Evolutionary conservation across 2,329 filamentous ascomycete genomes (phyloP), one percentile per base, ranked within the genome.

Genomic region (Claviceps purpurea): DNA sequence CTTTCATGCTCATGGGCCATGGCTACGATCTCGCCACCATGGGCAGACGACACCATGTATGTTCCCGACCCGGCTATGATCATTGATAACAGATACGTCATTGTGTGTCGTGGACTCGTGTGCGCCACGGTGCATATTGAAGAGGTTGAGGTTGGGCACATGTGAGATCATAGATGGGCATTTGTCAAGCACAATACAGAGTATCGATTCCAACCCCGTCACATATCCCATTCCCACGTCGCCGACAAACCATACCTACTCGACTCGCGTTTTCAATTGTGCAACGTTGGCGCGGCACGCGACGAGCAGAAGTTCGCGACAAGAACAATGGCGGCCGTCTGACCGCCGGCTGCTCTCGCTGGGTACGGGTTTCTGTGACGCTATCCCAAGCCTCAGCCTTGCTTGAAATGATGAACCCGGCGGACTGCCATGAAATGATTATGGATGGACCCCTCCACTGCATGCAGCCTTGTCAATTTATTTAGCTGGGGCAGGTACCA

Each of bases 301-400:
- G 26, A 26, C 26, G 26, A 26, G 26, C 26, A 30, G 26, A 30
- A 10, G 22, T 22, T 22, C 22, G 18, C 18, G 18, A 18, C 18
- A 18, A 18, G 30, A 34, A 34, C 30, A 34, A 34, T 34, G 10
- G 30, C 30, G 30, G 30, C 30, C 3, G 10, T 34, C 30, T 34
- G 30, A 34, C 10, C 30, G 30, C 30, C 30, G 30, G 30, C 39
- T 18, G 18, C 18, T 18, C 18, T 18, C 18, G 18, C 18, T 42
- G 47, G 47, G 47, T 42, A 49, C 47, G 47, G 47, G 47, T 49
- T 49, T 41, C 47, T 42, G 38, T 34, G 10, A 34, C 4, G 18
- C 10, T 11, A 4, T 30, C 30, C 30, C 30, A 34, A 11, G 30
- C 30, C 30, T 34, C 30, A 34, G 30, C 30, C 30, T 34, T 34